Percentiles rank a stretch among this genome's conserved stretches.
Evolutionary conservation across 1,284 basidiomycete species (phyloP).

Genomic region (Microbotryum scabiosae): DNA sequence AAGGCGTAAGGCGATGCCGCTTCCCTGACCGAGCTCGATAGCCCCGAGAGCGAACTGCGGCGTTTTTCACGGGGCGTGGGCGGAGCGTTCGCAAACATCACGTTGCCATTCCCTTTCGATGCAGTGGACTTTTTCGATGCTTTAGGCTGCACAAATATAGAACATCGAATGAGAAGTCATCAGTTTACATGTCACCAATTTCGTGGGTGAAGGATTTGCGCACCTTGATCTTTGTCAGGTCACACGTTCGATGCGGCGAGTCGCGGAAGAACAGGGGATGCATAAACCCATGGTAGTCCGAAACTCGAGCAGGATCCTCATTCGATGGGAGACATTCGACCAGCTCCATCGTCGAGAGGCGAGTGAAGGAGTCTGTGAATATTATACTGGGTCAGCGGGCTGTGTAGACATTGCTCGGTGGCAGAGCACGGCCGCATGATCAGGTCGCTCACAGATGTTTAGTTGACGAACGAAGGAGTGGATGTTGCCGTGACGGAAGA

Average conservation of each 20-base stretch:
- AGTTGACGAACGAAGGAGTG: conserved; percentile 28
- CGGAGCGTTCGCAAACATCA: neutral
- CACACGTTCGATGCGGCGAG: neutral
- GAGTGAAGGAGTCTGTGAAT: conserved; percentile 20
- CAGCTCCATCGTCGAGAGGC: conserved; percentile 14
- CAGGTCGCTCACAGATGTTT: conserved; percentile 27
- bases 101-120: neutral
- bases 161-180: neutral
- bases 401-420: neutral
- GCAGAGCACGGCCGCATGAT: neutral
- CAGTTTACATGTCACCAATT: neutral
- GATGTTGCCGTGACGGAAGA: conserved; percentile 21
- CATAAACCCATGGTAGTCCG: neutral
- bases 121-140: neutral
- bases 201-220: neutral
- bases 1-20: too few relatives aligned
- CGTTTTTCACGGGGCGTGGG: neutral
- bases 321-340: neutral
- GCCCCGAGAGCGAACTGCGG: too few relatives aligned
- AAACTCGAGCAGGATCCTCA: neutral
- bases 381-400: neutral
- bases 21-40: too few relatives aligned
- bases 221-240: conserved; percentile 14
- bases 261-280: conserved; percentile 14
- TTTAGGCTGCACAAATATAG: too few relatives aligned